phyloP scores from a whole-genome alignment of 371 early-diverging fungal genomes.

The Mortierella sp. region DNA sequence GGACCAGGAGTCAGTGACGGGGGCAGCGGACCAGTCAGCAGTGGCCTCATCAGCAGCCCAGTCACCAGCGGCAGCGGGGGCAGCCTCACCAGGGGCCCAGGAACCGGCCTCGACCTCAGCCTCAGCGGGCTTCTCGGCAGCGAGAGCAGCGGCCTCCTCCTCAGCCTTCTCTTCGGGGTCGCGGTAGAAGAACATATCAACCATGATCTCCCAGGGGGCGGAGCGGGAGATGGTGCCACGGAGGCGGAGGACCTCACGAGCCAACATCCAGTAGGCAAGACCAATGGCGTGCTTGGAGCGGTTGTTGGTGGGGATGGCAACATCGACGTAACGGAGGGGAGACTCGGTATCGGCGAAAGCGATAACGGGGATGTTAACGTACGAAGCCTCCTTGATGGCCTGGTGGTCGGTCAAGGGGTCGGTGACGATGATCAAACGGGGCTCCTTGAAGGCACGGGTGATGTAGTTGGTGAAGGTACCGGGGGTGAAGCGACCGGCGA shows the following conservation, averaged over 20 bases:
- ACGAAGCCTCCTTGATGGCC: slow-evolving; percentile 98
- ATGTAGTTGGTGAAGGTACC: slow-evolving; percentile 99
- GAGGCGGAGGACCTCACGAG: slow-evolving; percentile 98
- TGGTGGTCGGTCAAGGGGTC: slow-evolving; percentile 99
- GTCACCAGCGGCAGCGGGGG: slow-evolving; percentile 58
- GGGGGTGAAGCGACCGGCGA: slow-evolving; percentile 99
- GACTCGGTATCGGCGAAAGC: slow-evolving; percentile 99
- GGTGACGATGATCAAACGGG: slow-evolving; percentile 96
- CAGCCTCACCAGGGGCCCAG: slow-evolving; percentile 56
- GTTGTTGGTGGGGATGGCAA: slow-evolving; percentile 99
- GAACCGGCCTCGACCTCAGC: slow-evolving; percentile 35
- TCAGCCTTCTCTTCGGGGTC: slow-evolving; percentile 96
- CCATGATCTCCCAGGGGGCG: slow-evolving; percentile 93
- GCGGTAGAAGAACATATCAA: slow-evolving; percentile 99
- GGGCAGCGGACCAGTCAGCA: slow-evolving; percentile 68
- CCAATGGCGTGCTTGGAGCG: slow-evolving; percentile 98
- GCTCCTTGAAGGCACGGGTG: slow-evolving; percentile 99
- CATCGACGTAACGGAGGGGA: slow-evolving; percentile 94
- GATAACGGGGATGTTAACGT: slow-evolving; percentile 99
- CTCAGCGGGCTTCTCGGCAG: slow-evolving; percentile 36
- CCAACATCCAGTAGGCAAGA: slow-evolving; percentile 96
- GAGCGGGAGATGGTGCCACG: slow-evolving; percentile 90
- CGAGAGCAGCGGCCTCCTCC: slow-evolving; percentile 70
- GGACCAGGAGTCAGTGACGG: slow-evolving; percentile 61
- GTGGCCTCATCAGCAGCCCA: slow-evolving; percentile 66